Percentiles rank a stretch among this genome's conserved stretches.
These are phyloP conservation scores for Vickermania ingenoplastis DNA, from an alignment of 208 protist genomes.

Conservation along the genomic window DNA sequence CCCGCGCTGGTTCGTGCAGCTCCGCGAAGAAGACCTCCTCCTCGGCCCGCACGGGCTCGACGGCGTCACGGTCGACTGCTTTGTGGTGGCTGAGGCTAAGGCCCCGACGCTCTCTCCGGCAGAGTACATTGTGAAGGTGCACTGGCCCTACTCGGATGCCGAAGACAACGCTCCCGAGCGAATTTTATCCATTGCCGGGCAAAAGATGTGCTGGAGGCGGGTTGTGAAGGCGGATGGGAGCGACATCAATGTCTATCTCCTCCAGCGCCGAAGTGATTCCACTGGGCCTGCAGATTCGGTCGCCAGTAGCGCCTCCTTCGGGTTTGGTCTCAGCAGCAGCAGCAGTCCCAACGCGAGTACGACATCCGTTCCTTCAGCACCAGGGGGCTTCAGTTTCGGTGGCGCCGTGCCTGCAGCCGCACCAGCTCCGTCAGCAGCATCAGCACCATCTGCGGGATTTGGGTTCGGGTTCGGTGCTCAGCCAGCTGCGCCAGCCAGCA, in stretches of 20 bases:
- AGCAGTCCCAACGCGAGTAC: not conserved
- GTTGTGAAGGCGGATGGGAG: conserved; percentile 60
- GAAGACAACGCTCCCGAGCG: conserved; percentile 85
- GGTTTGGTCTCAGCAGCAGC: conserved; percentile 16
- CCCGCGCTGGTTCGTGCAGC: conserved; percentile 82
- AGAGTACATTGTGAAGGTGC: conserved; percentile 79
- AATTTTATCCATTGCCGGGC: conserved; percentile 56
- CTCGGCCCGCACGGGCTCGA: conserved; percentile 58
- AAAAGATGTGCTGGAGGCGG: conserved; percentile 66
- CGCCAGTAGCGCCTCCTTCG: conserved; percentile 15
- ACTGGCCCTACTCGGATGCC: conserved; percentile 78
- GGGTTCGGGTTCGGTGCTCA: conserved; percentile 26
- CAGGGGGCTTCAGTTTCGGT: conserved; percentile 22
- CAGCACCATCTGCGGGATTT: conserved; percentile 9
- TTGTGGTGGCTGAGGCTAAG: conserved; percentile 66
- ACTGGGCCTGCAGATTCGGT: not conserved
- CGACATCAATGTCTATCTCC: conserved; percentile 65
- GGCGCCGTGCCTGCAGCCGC: not conserved
- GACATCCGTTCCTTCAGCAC: conserved; percentile 4
- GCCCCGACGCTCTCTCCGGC: conserved; percentile 57
- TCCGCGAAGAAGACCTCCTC: conserved; percentile 79
- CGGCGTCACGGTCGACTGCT: conserved; percentile 75
- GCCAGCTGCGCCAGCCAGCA: conserved; percentile 3
- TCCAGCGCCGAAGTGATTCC: conserved; percentile 31
- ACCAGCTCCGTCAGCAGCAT: conserved; percentile 3